Evolutionary conservation across 192 early-diverging fungal species (phyloP), one percentile per base, ranked within the genome.

Genomic region (Ambispora gerdemannii): DNA sequence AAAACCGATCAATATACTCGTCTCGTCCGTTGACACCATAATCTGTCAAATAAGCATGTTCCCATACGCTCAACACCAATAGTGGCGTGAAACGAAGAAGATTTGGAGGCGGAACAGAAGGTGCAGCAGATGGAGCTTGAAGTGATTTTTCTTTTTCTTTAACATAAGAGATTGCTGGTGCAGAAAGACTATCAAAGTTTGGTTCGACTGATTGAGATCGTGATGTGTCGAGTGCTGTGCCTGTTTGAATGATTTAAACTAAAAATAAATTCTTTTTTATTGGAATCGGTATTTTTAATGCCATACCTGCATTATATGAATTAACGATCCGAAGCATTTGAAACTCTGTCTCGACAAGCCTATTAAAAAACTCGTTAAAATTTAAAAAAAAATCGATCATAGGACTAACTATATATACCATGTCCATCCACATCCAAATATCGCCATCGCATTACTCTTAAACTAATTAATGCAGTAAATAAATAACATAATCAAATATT

Each of bases 381-480:
- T 27, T 20, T 30, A 20, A 24, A 30, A 22, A 20, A 58, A 30
- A 20, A 1, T 58, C 24, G 10, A 32, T 52, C 3, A 33, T 33
- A 32, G 6, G 38, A n/a, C 4, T 49, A 11, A 24, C 43, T 64
- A 15, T 30, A 67, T 75, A 43, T 73, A 56, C 78, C 78, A 80
- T n/a, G 78, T 80, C 78, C 78, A 80, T 71, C 78, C 78, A 3
- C 75, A 80, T 38, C 78, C 78, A 61, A 80, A 80, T 59, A 80
- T 33, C 50, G 73, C 78, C 27, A 80, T 62, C 2, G 78, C 78
- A 35, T 70, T 77, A 61, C 60, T 71, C 17, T 66, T 74, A 64
- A 80, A 80, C 69, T 80, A 35, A 35, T 70, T 27, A 65, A 43
- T 68, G 75, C n/a, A n/a, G n/a, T n/a, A n/a, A n/a, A n/a, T n/a